Evolutionary conservation across 306 rosid genomes (phyloP), one percentile per base, ranked within the genome.

Genomic region (Arachis stenosperma): DNA sequence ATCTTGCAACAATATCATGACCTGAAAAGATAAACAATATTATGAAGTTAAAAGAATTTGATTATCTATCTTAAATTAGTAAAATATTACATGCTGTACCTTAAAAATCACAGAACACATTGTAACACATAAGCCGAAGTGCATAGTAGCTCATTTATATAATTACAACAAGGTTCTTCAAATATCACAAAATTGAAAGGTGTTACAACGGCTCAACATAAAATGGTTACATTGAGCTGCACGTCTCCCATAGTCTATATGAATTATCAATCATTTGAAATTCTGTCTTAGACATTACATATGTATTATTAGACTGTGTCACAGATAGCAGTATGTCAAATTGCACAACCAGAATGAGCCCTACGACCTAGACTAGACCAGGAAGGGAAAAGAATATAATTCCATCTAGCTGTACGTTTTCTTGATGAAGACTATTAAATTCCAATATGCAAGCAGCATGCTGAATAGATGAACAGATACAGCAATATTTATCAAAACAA

Each of bases 1-100:
- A 88, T 57, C 81, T 84, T 75, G 93, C 96, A 79, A 90, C 93
- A 75, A 90, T 81, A 73, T 83, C 83, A 83, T 90, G 91, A 79
- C 66, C 88, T 90, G 67, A 59, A 71, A 71, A 57, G 6, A 33
- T 54, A 64, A 54, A 41, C 71, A 27, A 40, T 42, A 64, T 13
- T 29, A 42, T 55, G 27, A 44, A 59, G 39, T 66, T 66, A 54
- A 57, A 43, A 10, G 33, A 36, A 30, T 30, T 65, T 40, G 12
- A 64, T 63, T 62, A 63, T 9, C 55, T 39, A 50, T 37, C 11
- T 60, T 27, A 12, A 47, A 56, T 61, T 61, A 61, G 33, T 43
- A 61, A 61, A 43, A 74, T 47, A 79, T 29, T 73, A 27, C 47
- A 36, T 47, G 47, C 22, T 39, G 40, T 7, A 48, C 60, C 41